Evolutionary conservation across 2,329 filamentous ascomycete genomes (phyloP), one percentile per base, ranked within the genome.

Genomic region (Fusarium fujikuroi): DNA sequence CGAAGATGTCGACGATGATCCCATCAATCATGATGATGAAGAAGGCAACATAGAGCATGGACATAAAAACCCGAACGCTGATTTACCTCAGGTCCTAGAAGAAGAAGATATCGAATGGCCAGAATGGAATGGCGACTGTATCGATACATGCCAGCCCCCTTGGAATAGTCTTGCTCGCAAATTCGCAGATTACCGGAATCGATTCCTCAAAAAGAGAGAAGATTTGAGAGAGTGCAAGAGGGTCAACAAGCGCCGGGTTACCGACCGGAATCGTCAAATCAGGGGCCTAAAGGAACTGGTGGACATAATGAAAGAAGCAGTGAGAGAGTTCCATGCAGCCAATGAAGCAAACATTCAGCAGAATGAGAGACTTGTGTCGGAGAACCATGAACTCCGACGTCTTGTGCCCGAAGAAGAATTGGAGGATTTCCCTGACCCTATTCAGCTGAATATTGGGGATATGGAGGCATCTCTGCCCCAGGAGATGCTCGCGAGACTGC

Each of bases 141-240:
- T 19, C 6, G 6, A 15, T 7, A 67, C 66, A 21, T 75, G 72
- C 18, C 39, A 53, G 0, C 59, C 68, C 5, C 42, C 9, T 25
- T 72, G 61, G 61, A 1, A 30, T 1, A 5, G 5, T 7, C 25
- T 74, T 5, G 34, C 16, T 15, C 0, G n/a, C 0, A 1, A 0
- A 1, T 44, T 47, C 12, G 18, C 14, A 0, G 1, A 3, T 2
- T 71, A 25, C 11, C 66, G 70, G 19, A 34, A 15, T 6, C 21
- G 0, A 9, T 73, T 63, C 21, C n/a, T 70, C 12, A 0, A 2
- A 1, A 66, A 62, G 28, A 34, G 53, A 42, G 0, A 3, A 1
- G 21, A 23, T 3, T 42, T 73, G 8, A 16, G 6, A 32, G 1
- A 2, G 5, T 43, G 19, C n/a, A 60, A 4, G 39, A 1, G 21